Percentiles rank a stretch among this genome's conserved stretches.
These are phyloP conservation scores for Rosa rugosa DNA, from an alignment of 306 rosid genomes.

Conservation along the genomic window DNA sequence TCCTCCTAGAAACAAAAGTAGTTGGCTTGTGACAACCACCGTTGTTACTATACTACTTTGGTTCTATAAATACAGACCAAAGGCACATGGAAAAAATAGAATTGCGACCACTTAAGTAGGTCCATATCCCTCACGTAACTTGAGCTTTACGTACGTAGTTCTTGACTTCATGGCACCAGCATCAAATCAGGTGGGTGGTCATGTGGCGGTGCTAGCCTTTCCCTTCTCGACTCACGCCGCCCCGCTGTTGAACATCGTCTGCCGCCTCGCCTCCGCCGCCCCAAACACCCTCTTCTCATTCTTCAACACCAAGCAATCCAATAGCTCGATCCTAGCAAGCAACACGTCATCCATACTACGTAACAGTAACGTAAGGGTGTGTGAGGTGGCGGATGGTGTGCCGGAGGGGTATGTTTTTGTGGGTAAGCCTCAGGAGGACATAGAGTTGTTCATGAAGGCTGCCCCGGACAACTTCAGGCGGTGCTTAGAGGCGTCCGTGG, in stretches of 20 bases:
- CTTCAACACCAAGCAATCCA: conserved; percentile 29
- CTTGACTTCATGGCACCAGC: neutral
- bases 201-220: conserved; percentile 29
- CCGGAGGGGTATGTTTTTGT: conserved; percentile 23
- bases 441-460: conserved; percentile 27
- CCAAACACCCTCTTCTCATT: conserved; percentile 28
- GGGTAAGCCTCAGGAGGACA: conserved; percentile 22
- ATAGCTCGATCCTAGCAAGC: neutral
- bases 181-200: neutral
- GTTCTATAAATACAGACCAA: neutral
- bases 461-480: conserved; percentile 17
- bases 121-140: neutral
- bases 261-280: conserved; percentile 14
- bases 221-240: conserved; percentile 25
- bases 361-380: neutral
- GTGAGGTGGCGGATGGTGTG: conserved; percentile 21
- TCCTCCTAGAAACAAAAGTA: neutral
- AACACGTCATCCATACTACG: neutral
- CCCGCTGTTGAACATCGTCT: conserved; percentile 10
- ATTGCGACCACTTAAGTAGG: neutral
- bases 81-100: neutral
- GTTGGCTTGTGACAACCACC: neutral
- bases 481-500: conserved; percentile 14
- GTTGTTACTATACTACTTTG: neutral
- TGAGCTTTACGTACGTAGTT: neutral